Percentiles rank a stretch among this genome's conserved stretches.
Evolutionary conservation across 1,284 basidiomycete genomes (phyloP).

Genomic region (Quambalaria eucalypti): DNA sequence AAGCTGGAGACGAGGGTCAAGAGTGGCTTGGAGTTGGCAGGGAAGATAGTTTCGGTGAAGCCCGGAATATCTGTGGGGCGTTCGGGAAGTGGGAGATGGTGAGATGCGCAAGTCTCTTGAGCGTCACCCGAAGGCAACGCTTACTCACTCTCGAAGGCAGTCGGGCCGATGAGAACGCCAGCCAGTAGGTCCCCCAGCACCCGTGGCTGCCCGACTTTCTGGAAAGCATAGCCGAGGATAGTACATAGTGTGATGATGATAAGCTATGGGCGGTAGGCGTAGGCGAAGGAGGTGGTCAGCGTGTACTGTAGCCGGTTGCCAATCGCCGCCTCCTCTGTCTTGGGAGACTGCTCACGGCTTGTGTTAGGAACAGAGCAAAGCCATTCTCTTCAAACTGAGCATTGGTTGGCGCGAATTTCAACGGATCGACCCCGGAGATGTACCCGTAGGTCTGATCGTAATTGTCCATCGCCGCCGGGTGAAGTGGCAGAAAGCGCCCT

Average conservation of each 20-base stretch:
- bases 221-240: slow-evolving; percentile 20
- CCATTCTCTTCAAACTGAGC: slow-evolving; percentile 10
- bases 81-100: neutral
- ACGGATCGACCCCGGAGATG: neutral
- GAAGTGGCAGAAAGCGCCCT: no score
- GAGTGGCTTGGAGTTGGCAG: slow-evolving; percentile 13
- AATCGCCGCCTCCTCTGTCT: no score
- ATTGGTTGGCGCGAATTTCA: neutral
- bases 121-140: slow-evolving; percentile 2
- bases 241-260: slow-evolving; percentile 28
- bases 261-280: no score
- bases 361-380: slow-evolving; percentile 22
- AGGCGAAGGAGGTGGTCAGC: no score
- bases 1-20: slow-evolving; percentile 24
- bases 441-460: no score
- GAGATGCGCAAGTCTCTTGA: neutral
- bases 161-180: slow-evolving; percentile 25
- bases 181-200: slow-evolving; percentile 28
- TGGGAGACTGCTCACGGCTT: no score
- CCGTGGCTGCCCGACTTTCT: slow-evolving; percentile 17
- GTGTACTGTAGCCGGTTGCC: no score
- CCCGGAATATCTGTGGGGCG: slow-evolving; percentile 23
- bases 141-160: slow-evolving; percentile 23
- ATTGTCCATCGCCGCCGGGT: no score
- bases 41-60: slow-evolving; percentile 22